Evolutionary conservation across 805 yeast genomes (phyloP).

Genomic region (Starmerella bacillaris): DNA sequence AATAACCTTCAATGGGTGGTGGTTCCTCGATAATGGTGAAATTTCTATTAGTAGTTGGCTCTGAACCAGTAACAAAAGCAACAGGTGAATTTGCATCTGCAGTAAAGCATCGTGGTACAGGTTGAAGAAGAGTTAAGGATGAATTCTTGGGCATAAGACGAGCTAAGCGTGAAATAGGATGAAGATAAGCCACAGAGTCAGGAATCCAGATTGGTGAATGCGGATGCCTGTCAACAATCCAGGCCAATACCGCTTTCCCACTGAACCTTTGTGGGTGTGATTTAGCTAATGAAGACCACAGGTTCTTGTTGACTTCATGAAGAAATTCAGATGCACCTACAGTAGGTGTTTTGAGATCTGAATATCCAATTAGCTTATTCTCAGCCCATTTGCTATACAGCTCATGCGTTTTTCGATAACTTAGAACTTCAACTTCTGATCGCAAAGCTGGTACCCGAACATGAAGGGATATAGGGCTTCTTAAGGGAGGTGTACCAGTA

Average conservation of each 20-base stretch:
- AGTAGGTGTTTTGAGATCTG: slow-evolving; percentile 6
- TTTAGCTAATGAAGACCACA: slow-evolving; percentile 1
- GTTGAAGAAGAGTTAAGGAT: slow-evolving; percentile 2
- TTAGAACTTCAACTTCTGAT: slow-evolving; percentile 1
- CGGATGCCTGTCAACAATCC: slow-evolving; percentile 3
- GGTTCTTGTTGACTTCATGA: neutral
- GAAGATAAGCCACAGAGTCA: slow-evolving; percentile 1
- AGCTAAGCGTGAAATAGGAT: slow-evolving; percentile 6
- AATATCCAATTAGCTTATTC: slow-evolving; percentile 6
- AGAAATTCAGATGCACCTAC: slow-evolving; percentile 9
- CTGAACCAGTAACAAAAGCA: too few relatives aligned
- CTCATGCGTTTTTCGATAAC: neutral
- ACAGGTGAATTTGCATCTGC: neutral
- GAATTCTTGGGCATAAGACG: slow-evolving; percentile 5
- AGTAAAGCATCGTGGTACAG: slow-evolving; percentile 9
- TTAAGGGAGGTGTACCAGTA: slow-evolving; percentile 1
- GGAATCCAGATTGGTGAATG: slow-evolving; percentile 11
- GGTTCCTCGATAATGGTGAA: slow-evolving; percentile 34
- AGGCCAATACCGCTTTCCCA: slow-evolving; percentile 9
- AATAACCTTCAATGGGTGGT: slow-evolving; percentile 62
- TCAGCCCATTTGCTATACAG: neutral
- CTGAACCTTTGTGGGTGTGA: neutral
- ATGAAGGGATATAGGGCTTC: neutral
- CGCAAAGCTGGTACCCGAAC: slow-evolving; percentile 7
- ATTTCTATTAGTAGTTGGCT: too few relatives aligned